phyloP scores from a whole-genome alignment of 768 basidiomycete species.

The Galerina sulciceps region DNA sequence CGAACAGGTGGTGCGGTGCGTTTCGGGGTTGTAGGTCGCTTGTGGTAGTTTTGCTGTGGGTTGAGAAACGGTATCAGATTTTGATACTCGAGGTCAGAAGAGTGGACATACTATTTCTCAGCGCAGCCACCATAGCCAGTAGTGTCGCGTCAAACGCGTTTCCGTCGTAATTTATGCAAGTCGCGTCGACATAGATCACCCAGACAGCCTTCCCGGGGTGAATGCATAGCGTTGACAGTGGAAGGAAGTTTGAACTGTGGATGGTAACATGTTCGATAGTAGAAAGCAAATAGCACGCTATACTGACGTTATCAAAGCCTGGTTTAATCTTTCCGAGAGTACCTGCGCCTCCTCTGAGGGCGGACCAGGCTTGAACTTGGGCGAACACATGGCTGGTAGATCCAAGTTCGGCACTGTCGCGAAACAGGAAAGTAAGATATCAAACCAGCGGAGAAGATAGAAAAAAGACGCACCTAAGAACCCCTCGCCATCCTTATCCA shows the following conservation, averaged over 20 bases:
- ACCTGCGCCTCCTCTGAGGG: constrained; percentile 95
- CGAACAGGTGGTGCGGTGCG: constrained; percentile 65
- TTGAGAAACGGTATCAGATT: background rate
- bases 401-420: constrained; percentile 90
- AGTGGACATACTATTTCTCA: constrained; percentile 73
- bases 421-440: background rate
- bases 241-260: constrained; percentile 65
- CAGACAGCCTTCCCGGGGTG: constrained; percentile 81
- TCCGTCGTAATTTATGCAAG: constrained; percentile 97
- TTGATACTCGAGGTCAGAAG: background rate
- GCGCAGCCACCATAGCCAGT: constrained; percentile 84
- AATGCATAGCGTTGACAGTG: constrained; percentile 77
- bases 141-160: constrained; percentile 92
- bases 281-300: constrained; percentile 17
- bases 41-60: constrained; percentile 68
- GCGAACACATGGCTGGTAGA: constrained; percentile 90
- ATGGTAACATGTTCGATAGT: background rate
- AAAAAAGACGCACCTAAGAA: constrained; percentile 69
- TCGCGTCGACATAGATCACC: constrained; percentile 94
- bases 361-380: constrained; percentile 94
- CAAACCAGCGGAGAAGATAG: background rate
- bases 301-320: constrained; percentile 76
- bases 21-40: constrained; percentile 72
- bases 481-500: constrained; percentile 74
- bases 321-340: constrained; percentile 81